Conservation (phyloP, 2,329 filamentous ascomycete species). For the Aspergillus spinulosporus region DNA sequence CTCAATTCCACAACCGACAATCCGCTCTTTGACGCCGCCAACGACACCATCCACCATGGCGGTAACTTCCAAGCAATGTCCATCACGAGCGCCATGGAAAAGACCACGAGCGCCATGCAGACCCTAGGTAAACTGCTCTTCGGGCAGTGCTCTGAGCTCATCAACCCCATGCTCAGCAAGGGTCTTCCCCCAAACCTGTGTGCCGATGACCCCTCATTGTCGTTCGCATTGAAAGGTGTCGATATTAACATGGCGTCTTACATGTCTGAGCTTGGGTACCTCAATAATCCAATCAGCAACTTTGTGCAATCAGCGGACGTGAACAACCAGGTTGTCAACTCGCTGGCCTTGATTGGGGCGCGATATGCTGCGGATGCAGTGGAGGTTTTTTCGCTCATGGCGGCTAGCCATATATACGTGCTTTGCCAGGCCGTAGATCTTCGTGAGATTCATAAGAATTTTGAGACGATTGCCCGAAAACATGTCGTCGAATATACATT, state of each 20-base stretch:
- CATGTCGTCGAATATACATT: not conserved
- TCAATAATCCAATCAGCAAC: conserved; percentile 62
- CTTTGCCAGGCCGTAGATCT: conserved; percentile 62
- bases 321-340: conserved; percentile 67
- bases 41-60: conserved; percentile 55
- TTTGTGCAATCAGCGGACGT: conserved; percentile 68
- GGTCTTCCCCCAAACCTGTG: conserved; percentile 64
- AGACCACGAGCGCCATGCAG: conserved; percentile 53
- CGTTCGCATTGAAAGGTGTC: conserved; percentile 64
- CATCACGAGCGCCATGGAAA: conserved; percentile 66
- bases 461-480: conserved; percentile 8
- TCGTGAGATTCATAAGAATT: conserved; percentile 34
- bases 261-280: conserved; percentile 61
- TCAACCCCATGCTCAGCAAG: conserved; percentile 61
- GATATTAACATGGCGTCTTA: conserved; percentile 67
- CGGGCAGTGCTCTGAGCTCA: conserved; percentile 62
- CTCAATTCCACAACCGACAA: conserved; percentile 70
- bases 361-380: conserved; percentile 59
- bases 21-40: conserved; percentile 56
- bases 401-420: conserved; percentile 55
- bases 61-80: conserved; percentile 68
- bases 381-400: conserved; percentile 59
- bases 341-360: conserved; percentile 60
- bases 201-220: conserved; percentile 55
- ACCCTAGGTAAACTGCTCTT: conserved; percentile 65